A percentile compares a stretch with the other conserved stretches of the same genome.
Conservation (phyloP, 2,329 filamentous ascomycete genomes). For the Stromatinia cepivora region DNA sequence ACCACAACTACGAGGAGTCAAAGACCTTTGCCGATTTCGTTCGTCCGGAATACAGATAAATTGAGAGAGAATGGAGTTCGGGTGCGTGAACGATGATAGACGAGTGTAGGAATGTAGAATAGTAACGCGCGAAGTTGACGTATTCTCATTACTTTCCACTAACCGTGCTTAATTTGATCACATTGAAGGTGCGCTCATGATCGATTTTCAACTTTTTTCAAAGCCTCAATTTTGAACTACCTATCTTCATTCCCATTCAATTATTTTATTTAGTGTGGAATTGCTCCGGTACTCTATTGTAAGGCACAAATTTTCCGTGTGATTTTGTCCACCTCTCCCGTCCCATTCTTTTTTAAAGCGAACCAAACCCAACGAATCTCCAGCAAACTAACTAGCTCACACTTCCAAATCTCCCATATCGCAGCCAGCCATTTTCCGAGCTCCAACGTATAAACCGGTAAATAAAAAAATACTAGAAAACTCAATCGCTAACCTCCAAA, state of each 20-base stretch:
- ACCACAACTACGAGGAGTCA: conserved; percentile 70
- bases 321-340: conserved; percentile 6
- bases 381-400: conserved; percentile 6
- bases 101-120: conserved; percentile 12
- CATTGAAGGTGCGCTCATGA: conserved; percentile 7
- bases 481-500: conserved; percentile 34
- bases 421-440: not conserved
- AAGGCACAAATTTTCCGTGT: conserved; percentile 12
- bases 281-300: conserved; percentile 17
- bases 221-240: not conserved
- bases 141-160: conserved; percentile 5
- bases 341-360: conserved; percentile 18
- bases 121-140: conserved; percentile 20
- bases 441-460: conserved; percentile 1
- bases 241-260: conserved; percentile 4
- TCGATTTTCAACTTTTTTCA: not conserved
- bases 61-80: not conserved
- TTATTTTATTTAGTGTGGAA: conserved; percentile 15
- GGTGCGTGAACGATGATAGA: not conserved
- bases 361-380: conserved; percentile 11
- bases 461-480: conserved; percentile 25
- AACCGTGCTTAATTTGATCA: conserved; percentile 11
- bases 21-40: conserved; percentile 97
- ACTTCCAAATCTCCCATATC: not conserved
- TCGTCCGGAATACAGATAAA: conserved; percentile 89